These are phyloP conservation scores for Dactylonectria macrodidyma DNA, from an alignment of 2,329 filamentous ascomycete genomes.

Conservation along the genomic window DNA sequence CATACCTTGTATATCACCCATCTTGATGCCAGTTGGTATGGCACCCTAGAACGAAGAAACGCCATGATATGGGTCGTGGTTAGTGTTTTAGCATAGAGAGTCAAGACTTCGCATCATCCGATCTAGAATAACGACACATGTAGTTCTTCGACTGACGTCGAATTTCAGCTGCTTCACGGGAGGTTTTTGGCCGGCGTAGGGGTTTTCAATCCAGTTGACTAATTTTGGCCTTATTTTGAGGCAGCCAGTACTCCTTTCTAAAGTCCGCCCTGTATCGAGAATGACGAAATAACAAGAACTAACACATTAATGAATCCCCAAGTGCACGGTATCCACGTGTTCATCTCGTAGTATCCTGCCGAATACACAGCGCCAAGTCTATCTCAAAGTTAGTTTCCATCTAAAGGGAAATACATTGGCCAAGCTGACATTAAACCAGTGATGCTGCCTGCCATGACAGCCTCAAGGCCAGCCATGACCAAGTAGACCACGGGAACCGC, in stretches of 20 bases:
- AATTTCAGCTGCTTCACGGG: background rate
- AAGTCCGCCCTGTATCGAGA: slow-evolving; percentile 91
- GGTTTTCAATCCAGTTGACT: background rate
- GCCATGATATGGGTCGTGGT: background rate
- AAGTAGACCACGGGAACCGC: slow-evolving; percentile 79
- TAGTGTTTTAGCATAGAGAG: background rate
- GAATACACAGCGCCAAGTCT: slow-evolving; percentile 86
- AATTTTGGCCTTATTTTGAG: background rate
- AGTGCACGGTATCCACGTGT: slow-evolving; percentile 92
- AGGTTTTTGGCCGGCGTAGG: background rate
- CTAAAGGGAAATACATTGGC: background rate
- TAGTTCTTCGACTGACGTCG: background rate
- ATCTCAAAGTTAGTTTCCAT: slow-evolving; percentile 31
- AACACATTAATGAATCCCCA: slow-evolving; percentile 91
- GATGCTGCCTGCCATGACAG: slow-evolving; percentile 83
- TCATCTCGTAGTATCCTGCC: slow-evolving; percentile 89
- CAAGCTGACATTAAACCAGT: slow-evolving; percentile 81
- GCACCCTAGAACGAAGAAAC: background rate
- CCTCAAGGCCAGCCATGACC: slow-evolving; percentile 81
- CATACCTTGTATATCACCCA: background rate
- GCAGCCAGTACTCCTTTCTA: slow-evolving; percentile 57
- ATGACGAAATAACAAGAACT: slow-evolving; percentile 87
- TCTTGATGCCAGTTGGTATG: background rate
- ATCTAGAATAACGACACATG: background rate
- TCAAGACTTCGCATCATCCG: background rate